Evolutionary conservation across 345 rosid species (phyloP).

Genomic region (sweet orange (Citrus sinensis)): DVS_A1.0 CM039166.1:24274001-24274500

Average conservation of each 20-base stretch:
- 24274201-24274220: conserved; percentile 45
- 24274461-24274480: conserved; percentile 39
- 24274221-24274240: conserved; percentile 29
- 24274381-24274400: conserved; percentile 46
- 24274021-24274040: conserved; percentile 40
- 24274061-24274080: conserved; percentile 11
- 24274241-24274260: conserved; percentile 40
- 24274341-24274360: conserved; percentile 37
- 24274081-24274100: conserved; percentile 31
- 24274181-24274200: conserved; percentile 42
- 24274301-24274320: conserved; percentile 35
- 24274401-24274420: conserved; percentile 28
- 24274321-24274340: conserved; percentile 30
- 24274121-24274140: conserved; percentile 12
- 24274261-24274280: conserved; percentile 44
- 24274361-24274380: conserved; percentile 46
- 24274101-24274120: conserved; percentile 20
- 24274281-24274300: conserved; percentile 63
- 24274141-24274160: conserved; percentile 59
- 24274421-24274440: conserved; percentile 24
- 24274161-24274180: conserved; percentile 44
- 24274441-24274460: conserved; percentile 43
- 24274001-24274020: conserved; percentile 6
- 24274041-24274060: conserved; percentile 27
- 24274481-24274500: conserved; percentile 45